Evolutionary conservation across 345 rosid genomes (phyloP).

Genomic region (Syzygium aqueum): DNA sequence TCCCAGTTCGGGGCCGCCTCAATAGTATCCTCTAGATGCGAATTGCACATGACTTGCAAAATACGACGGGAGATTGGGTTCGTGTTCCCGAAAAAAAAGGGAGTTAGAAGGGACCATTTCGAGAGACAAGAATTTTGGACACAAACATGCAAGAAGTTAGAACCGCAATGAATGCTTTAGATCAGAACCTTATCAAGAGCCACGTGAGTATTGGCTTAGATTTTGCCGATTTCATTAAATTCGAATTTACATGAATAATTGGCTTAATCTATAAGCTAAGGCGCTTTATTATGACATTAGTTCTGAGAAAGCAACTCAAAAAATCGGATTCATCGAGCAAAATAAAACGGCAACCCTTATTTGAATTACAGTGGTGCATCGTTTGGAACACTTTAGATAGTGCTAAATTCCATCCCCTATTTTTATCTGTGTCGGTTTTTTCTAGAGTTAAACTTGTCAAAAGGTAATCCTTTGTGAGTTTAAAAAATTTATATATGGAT

Average conservation of each 20-base stretch:
- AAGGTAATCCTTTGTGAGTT: background rate
- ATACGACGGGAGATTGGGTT: rapidly evolving
- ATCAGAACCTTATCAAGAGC: background rate
- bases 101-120: background rate
- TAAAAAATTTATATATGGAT: background rate
- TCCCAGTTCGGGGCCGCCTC: rapidly evolving
- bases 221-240: no score
- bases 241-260: no score
- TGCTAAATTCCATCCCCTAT: background rate
- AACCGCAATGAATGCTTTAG: background rate
- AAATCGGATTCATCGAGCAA: background rate
- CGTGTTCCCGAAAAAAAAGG: background rate
- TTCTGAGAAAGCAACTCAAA: background rate
- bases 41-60: background rate
- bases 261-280: background rate
- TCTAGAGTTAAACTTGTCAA: background rate
- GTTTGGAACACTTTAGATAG: background rate
- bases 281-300: no score
- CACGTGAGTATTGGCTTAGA: no score
- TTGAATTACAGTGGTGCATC: background rate
- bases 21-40: rapidly evolving
- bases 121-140: background rate
- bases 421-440: background rate
- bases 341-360: background rate
- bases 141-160: background rate